Base-by-base conservation (phyloP, 805 yeast genomes). In the Cyberlindnera bimundalis region DNA sequence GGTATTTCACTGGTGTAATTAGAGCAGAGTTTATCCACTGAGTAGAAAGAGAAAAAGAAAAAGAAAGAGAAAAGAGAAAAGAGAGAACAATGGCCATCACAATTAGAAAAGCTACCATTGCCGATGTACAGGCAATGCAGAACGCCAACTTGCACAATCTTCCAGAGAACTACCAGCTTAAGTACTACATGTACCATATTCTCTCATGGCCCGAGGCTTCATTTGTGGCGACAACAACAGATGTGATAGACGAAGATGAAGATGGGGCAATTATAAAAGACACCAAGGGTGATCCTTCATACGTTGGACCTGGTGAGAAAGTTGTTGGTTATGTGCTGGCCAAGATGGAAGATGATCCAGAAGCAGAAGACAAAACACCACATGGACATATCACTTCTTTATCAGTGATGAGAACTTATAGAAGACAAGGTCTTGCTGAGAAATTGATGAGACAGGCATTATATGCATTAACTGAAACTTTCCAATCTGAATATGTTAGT, bases 121-220 rank as follows among this genome's bases (percentile, higher is more conserved):
- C 75, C 32, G 99, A 91, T 63, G 73, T 89, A 40, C 95, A 87
- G 64, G 93, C 93, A 15, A 93, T 91, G 90, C 99, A 91, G 62
- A 89, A 88, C 70, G 93, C 96, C 47, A 90, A 90, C 60, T 68
- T 90, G 61, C 84, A 84, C 50, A 91, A 91, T 58, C 70, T 93
- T 46, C 99, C 99, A 6, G 99, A 93, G 62, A 93, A 93, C 66
- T 93, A 93, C 60, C 82, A 85, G 49, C 68, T 90, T 63, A 89
- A 90, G 62, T 93, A 89, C 66, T 93, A 93, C 66, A 76, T 93
- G 73, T 93, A 93, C 64, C 99, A 93, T 64, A 75, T 88, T 8
- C 67, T 91, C 37, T 82, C 97, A 27, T 93, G 99, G 99, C 99
- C 99, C 2, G 96, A 91, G 61, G 95, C 95, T 12, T 86, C 96